Percentiles rank a stretch among this genome's conserved stretches.
Evolutionary conservation across 2,329 filamentous ascomycete genomes (phyloP).

Genomic region (Alternaria atra): DNA sequence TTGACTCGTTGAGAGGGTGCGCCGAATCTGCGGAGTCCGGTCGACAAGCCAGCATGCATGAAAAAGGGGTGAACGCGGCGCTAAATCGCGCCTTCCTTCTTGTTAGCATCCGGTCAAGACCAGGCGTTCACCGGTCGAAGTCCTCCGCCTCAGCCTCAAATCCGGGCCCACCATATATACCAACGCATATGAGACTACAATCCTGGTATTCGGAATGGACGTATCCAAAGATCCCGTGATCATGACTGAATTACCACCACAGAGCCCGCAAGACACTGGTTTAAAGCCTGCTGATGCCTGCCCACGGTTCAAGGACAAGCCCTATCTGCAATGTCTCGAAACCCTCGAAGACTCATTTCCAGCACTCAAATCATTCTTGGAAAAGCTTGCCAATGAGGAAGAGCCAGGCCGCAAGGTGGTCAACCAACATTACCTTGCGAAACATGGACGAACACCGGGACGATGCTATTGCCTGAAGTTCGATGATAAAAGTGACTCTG

Average conservation of each 20-base stretch:
- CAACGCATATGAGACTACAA: not conserved
- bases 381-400: constrained; percentile 7
- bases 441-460: not conserved
- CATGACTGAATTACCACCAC: not conserved
- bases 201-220: not conserved
- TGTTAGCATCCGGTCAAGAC: not conserved
- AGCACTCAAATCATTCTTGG: constrained; percentile 9
- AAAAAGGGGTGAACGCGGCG: not conserved
- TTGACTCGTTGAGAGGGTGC: not conserved
- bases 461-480: constrained; percentile 2
- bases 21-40: no score
- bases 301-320: not conserved
- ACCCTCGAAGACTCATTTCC: constrained; percentile 2
- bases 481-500: not conserved
- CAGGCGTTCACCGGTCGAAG: not conserved
- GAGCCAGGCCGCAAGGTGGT: constrained; percentile 6
- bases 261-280: not conserved
- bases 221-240: not conserved
- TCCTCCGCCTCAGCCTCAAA: not conserved
- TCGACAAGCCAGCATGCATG: not conserved
- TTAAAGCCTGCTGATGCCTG: not conserved
- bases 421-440: not conserved
- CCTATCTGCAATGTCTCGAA: constrained; percentile 5
- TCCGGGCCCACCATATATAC: not conserved
- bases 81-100: not conserved